These are phyloP conservation scores for Mycena epipterygia DNA, from an alignment of 768 basidiomycete genomes.

Conservation along the genomic window DNA sequence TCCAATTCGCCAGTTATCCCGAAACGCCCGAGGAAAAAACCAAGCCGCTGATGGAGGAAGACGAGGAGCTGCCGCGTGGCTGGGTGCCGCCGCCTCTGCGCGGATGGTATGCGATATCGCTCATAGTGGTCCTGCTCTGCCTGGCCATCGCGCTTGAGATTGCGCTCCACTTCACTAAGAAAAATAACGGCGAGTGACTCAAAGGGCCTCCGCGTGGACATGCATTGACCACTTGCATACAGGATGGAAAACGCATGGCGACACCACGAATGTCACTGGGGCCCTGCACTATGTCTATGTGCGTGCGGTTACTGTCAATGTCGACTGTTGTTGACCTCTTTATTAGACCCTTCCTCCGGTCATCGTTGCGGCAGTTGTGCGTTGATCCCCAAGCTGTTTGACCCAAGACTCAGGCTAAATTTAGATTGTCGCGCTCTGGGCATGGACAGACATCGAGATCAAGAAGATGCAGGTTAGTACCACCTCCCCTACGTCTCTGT, in stretches of 20 bases:
- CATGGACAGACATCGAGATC: slow-evolving; percentile 71
- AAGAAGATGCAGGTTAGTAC: slow-evolving; percentile 66
- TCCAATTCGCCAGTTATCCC: slow-evolving; percentile 36
- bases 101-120: slow-evolving; percentile 60
- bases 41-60: slow-evolving; percentile 28
- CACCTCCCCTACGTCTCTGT: background rate
- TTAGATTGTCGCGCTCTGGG: slow-evolving; percentile 64
- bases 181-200: slow-evolving; percentile 55
- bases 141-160: slow-evolving; percentile 62
- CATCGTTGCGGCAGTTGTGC: slow-evolving; percentile 59
- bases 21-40: slow-evolving; percentile 29
- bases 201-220: background rate
- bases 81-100: slow-evolving; percentile 63
- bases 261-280: slow-evolving; percentile 47
- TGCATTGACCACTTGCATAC: background rate
- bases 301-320: slow-evolving; percentile 36
- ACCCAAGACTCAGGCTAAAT: background rate
- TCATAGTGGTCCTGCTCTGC: slow-evolving; percentile 52
- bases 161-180: slow-evolving; percentile 60
- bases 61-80: slow-evolving; percentile 16
- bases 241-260: slow-evolving; percentile 61
- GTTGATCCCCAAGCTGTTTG: slow-evolving; percentile 30
- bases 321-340: slow-evolving; percentile 7
- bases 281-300: slow-evolving; percentile 70
- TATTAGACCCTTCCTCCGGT: slow-evolving; percentile 67